Percentiles rank a stretch among this genome's conserved stretches.
These are phyloP conservation scores for Citrullus amarus DNA, from an alignment of 306 rosid species.

Conservation along the genomic window DNA sequence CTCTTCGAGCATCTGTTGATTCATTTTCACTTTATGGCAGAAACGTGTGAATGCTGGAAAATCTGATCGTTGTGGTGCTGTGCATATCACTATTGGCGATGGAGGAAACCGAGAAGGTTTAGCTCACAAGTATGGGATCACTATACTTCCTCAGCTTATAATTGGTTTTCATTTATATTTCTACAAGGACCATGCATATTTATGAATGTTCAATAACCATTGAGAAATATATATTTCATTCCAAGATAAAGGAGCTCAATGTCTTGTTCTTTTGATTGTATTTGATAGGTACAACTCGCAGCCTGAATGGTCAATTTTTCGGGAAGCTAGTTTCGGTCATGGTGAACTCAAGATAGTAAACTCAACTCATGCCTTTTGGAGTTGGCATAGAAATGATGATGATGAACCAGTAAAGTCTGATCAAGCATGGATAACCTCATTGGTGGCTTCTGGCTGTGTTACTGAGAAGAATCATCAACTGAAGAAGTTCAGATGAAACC, in stretches of 20 bases:
- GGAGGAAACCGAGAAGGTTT: conserved; percentile 92
- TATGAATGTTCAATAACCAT: not conserved
- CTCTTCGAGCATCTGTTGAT: not conserved
- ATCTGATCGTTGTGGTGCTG: conserved; percentile 65
- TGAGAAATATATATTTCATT: not conserved
- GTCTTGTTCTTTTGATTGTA: not conserved
- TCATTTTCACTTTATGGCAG: conserved; percentile 21
- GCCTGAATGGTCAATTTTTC: conserved; percentile 83
- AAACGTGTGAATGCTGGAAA: conserved; percentile 55
- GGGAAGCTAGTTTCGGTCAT: conserved; percentile 88
- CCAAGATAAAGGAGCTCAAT: not conserved
- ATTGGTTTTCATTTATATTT: not conserved
- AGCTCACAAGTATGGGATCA: conserved; percentile 43
- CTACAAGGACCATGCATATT: not conserved
- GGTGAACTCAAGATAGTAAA: conserved; percentile 71
- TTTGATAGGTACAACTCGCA: conserved; percentile 58
- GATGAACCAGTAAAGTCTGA: conserved; percentile 84
- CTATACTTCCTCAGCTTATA: not conserved
- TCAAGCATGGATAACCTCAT: conserved; percentile 71
- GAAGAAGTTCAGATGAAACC: conserved; percentile 35
- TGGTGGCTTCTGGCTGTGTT: conserved; percentile 49
- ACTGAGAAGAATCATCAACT: conserved; percentile 33
- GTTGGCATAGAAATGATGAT: conserved; percentile 91
- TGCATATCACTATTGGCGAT: conserved; percentile 85
- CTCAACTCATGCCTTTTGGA: conserved; percentile 77